These are phyloP conservation scores for Aotearoamyces nothofagi DNA, from an alignment of 2,329 filamentous ascomycete species.

Conservation along the genomic window DNA sequence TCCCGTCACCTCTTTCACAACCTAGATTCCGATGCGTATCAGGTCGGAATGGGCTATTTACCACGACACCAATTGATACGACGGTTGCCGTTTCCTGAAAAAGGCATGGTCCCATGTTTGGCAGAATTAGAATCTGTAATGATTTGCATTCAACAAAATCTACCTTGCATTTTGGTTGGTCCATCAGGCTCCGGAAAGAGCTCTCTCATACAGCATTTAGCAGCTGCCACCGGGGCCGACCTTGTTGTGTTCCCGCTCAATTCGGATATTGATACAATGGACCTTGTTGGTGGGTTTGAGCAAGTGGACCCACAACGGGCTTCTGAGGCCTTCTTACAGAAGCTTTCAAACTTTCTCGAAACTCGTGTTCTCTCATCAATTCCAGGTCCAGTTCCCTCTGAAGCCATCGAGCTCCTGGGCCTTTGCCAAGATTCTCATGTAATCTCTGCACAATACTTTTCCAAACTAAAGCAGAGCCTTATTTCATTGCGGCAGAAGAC, in stretches of 20 bases:
- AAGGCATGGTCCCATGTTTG: constrained; percentile 40
- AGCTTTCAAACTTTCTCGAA: constrained; percentile 37
- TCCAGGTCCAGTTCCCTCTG: constrained; percentile 28
- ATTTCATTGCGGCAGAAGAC: constrained; percentile 19
- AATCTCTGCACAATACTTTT: constrained; percentile 11
- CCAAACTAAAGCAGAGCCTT: constrained; percentile 18
- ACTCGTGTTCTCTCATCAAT: constrained; percentile 31
- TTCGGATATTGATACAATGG: constrained; percentile 91
- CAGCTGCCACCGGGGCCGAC: constrained; percentile 60
- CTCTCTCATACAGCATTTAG: constrained; percentile 61
- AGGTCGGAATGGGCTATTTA: constrained; percentile 67
- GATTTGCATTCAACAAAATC: constrained; percentile 70
- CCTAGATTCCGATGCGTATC: constrained; percentile 47
- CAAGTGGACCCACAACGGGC: constrained; percentile 74
- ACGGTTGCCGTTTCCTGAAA: constrained; percentile 32
- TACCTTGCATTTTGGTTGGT: constrained; percentile 82
- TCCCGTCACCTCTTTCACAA: constrained; percentile 57
- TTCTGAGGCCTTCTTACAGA: constrained; percentile 42
- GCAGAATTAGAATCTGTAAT: constrained; percentile 72
- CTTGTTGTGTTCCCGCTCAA: constrained; percentile 81
- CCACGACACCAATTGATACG: constrained; percentile 40
- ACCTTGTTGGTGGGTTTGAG: constrained; percentile 92
- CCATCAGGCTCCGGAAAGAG: constrained; percentile 80
- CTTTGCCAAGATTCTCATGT: constrained; percentile 22
- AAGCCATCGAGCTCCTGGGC: constrained; percentile 34